Conservation (phyloP, 2,329 filamentous ascomycete species). For the Sporothrix brasiliensis region DNA sequence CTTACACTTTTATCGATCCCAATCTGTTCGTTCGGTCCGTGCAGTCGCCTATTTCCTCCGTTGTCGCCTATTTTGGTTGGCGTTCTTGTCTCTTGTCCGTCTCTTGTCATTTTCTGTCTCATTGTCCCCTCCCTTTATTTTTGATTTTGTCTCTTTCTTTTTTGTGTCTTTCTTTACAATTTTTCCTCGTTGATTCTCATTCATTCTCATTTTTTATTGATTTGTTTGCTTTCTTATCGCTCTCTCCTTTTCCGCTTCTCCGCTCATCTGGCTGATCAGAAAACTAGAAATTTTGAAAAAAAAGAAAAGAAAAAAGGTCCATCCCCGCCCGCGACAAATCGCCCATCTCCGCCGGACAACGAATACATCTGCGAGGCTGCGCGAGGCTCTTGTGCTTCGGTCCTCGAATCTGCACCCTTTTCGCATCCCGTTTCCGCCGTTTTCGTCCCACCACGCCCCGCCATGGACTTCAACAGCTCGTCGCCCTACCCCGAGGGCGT, state of each 20-base stretch:
- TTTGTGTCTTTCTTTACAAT: neutral
- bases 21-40: neutral
- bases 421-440: neutral
- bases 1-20: neutral
- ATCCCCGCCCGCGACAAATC: neutral
- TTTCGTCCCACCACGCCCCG: neutral
- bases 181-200: neutral
- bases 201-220: neutral
- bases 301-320: neutral
- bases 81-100: neutral
- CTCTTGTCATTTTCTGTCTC: neutral
- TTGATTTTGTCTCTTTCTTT: neutral
- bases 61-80: constrained; percentile 17
- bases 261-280: neutral
- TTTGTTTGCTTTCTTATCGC: neutral
- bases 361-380: neutral
- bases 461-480: constrained; percentile 68
- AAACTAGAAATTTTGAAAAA: neutral
- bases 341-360: constrained; percentile 8
- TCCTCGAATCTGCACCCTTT: neutral
- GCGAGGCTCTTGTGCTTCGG: neutral
- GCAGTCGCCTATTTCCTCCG: neutral
- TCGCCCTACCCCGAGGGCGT: constrained; percentile 73
- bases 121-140: neutral
- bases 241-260: neutral